Evolutionary conservation across 2,329 filamentous ascomycete genomes (phyloP).

Genomic region (Fusarium pseudonygamai): DNA sequence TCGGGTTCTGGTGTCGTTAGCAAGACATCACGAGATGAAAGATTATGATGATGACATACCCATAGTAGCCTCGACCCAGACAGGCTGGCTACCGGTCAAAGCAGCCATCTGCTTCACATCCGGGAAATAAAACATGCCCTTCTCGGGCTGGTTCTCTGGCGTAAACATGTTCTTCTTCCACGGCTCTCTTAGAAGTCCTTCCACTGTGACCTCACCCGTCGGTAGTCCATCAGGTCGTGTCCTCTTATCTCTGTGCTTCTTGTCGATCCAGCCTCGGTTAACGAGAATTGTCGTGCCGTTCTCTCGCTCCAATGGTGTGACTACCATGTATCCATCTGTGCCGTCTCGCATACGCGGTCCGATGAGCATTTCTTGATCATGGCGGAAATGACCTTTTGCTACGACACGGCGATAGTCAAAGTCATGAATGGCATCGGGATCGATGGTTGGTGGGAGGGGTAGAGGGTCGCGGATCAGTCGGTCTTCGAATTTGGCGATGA

Average conservation of each 20-base stretch:
- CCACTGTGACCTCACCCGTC: conserved; percentile 75
- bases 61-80: conserved; percentile 98
- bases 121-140: conserved; percentile 92
- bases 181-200: conserved; percentile 86
- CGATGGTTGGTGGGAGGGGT: conserved; percentile 83
- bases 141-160: conserved; percentile 84
- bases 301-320: conserved; percentile 86
- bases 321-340: conserved; percentile 87
- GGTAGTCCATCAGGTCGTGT: conserved; percentile 74
- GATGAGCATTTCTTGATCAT: conserved; percentile 96
- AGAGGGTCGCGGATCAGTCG: conserved; percentile 86
- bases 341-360: conserved; percentile 91
- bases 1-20: conserved; percentile 71
- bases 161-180: conserved; percentile 99
- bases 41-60: conserved; percentile 59
- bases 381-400: conserved; percentile 77
- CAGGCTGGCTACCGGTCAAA: conserved; percentile 81
- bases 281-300: conserved; percentile 79
- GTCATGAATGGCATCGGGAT: conserved; percentile 81
- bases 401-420: conserved; percentile 92
- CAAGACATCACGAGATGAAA: neutral
- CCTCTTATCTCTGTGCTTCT: conserved; percentile 73
- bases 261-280: conserved; percentile 91
- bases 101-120: conserved; percentile 92
- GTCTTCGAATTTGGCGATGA: conserved; percentile 92